Evolutionary conservation across 2,329 filamentous ascomycete genomes (phyloP).

Genomic region (Niveomyces coronatus): DNA sequence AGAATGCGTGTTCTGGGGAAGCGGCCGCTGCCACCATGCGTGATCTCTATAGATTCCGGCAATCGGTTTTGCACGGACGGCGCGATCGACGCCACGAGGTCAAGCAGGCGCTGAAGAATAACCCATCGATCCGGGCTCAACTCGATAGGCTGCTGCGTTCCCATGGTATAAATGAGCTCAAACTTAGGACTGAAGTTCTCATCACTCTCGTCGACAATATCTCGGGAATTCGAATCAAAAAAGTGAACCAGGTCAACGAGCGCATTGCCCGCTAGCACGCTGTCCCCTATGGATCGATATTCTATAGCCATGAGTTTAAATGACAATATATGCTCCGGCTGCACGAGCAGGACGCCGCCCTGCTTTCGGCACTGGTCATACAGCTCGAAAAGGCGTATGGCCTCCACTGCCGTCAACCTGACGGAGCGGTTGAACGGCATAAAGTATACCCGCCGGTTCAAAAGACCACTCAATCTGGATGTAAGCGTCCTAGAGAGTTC

Average conservation of each 20-base stretch:
- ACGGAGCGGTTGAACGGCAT: conserved; percentile 49
- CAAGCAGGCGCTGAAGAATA: conserved; percentile 31
- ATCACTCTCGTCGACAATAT: conserved; percentile 57
- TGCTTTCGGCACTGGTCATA: conserved; percentile 34
- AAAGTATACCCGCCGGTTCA: conserved; percentile 43
- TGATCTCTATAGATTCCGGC: neutral
- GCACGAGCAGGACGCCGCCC: conserved; percentile 47
- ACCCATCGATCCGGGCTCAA: conserved; percentile 45
- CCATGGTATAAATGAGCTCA: conserved; percentile 55
- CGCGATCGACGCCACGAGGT: neutral
- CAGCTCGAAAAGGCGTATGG: conserved; percentile 25
- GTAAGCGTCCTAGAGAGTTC: conserved; percentile 51
- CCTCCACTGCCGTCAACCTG: conserved; percentile 20
- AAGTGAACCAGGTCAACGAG: conserved; percentile 34
- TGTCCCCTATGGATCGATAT: conserved; percentile 19
- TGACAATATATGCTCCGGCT: conserved; percentile 55
- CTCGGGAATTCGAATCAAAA: conserved; percentile 34
- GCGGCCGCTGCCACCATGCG: neutral
- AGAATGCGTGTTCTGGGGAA: conserved; percentile 7
- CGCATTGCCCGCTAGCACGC: conserved; percentile 13
- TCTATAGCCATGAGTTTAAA: conserved; percentile 47
- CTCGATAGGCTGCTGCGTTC: conserved; percentile 39
- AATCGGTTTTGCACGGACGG: neutral
- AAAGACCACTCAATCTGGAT: conserved; percentile 42
- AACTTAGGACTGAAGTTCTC: conserved; percentile 52